Percentiles rank a stretch among this genome's conserved stretches.
phyloP scores from a whole-genome alignment of 2,329 filamentous ascomycete species.

The Nannizzia gypsea region DNA sequence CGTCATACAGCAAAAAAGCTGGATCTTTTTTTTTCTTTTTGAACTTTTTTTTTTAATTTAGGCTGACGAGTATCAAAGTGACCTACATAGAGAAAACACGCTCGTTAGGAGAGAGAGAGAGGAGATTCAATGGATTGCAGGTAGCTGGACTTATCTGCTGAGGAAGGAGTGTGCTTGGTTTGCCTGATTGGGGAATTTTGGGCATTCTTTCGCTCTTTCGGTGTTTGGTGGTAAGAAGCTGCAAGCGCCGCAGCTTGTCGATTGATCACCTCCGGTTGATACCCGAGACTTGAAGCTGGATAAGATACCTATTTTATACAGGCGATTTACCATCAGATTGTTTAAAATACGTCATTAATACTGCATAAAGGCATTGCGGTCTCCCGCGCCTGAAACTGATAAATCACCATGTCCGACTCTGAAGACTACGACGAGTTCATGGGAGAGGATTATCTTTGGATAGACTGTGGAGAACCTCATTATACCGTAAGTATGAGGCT shows the following conservation, averaged over 20 bases:
- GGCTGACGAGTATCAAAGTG: neutral
- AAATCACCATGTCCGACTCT: constrained; percentile 16
- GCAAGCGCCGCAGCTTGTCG: neutral
- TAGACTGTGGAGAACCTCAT: constrained; percentile 11
- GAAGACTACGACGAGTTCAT: constrained; percentile 15
- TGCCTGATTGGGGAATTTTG: too few species aligned
- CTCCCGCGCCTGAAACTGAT: neutral
- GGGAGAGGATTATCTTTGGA: constrained; percentile 11
- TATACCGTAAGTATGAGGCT: neutral
- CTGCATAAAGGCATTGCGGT: neutral
- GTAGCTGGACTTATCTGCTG: neutral
- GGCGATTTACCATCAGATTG: neutral
- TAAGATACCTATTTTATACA: neutral
- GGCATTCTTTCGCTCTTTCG: neutral
- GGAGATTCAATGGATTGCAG: neutral
- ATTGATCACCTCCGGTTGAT: neutral
- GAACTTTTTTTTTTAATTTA: neutral
- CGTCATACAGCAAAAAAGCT: neutral
- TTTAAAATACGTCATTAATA: neutral
- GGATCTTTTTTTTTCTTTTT: neutral
- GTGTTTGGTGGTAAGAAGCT: neutral
- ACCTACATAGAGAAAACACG: neutral
- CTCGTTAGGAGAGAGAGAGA: neutral
- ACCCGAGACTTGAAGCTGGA: neutral
- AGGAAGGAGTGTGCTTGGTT: neutral